Evolutionary conservation across 805 yeast genomes (phyloP), one percentile per base, ranked within the genome.

Genomic region (Kodamaea nitidulidarum): DNA sequence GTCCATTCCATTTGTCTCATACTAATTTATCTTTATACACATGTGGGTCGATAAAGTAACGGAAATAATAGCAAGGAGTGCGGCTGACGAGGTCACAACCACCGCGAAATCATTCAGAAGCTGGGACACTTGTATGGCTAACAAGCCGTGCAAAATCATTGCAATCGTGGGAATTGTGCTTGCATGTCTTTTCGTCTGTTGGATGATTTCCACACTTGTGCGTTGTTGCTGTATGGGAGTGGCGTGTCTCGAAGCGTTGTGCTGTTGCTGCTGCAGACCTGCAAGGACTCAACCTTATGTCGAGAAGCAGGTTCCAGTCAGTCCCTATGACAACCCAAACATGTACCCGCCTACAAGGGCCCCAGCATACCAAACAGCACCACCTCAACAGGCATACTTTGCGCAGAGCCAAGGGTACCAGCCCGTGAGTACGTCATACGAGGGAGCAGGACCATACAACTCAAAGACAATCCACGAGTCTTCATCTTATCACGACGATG

Each of bases 101-200:
- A 65, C 71, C 4, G 70, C 70, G 12, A 78, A 80, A 12, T 52
- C 84, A 4, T 82, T 82, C 66, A 75, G 68, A 52, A 48, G 57
- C 38, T 85, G 95, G 93, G 78, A 81, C 53, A 75, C 85, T 2
- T 86, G 95, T 61, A 84, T 84, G 91, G 82, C 73, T 52, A 82
- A 84, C 58, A 79, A 63, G 32, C 69, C 80, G 34, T 86, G 95
- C 60, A 86, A 85, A 54, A 76, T 84, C 41, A 75, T 82, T 15
- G 90, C 85, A 3, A 84, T 85, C 32, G 85, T 84, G 10, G 82
- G 84, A 2, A 81, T 84, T 3, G 76, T 67, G 0, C 51, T 86
- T 9, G 91, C 80, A 0, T 67, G 56, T 0, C 48, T 85, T 2
- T 42, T 83, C 0, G 61, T 57, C 0, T 36, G 83, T 4, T 81